These are phyloP conservation scores for Flaveria robusta DNA, from an alignment of 129 eudicot species.

Conservation along the genomic window DNA sequence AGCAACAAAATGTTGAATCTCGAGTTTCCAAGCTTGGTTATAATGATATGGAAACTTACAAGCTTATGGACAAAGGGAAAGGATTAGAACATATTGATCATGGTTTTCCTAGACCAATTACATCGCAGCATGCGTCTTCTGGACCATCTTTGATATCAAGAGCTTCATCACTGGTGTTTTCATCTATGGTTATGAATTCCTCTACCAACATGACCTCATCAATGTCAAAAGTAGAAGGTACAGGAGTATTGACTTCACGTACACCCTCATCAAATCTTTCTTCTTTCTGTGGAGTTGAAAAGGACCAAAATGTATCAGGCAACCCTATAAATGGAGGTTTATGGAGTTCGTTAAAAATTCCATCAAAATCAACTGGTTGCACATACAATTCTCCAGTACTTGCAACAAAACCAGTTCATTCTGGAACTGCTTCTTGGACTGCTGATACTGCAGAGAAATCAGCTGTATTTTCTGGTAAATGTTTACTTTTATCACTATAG, in stretches of 20 bases:
- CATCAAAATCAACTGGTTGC: constrained; percentile 32
- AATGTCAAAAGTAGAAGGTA: constrained; percentile 32
- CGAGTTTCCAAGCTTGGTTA: constrained; percentile 33
- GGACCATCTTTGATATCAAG: constrained; percentile 29
- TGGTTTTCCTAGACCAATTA: constrained; percentile 29
- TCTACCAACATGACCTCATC: constrained; percentile 29
- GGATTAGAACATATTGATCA: constrained; percentile 30
- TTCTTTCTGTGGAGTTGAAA: constrained; percentile 37
- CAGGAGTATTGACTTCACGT: constrained; percentile 31
- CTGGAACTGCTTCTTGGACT: constrained; percentile 30
- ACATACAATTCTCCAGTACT: constrained; percentile 34
- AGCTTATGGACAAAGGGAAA: constrained; percentile 36
- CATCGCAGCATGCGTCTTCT: constrained; percentile 25
- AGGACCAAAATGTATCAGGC: constrained; percentile 23
- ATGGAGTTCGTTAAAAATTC: constrained; percentile 24
- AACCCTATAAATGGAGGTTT: constrained; percentile 18
- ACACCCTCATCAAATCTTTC: constrained; percentile 31
- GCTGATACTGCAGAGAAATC: constrained; percentile 25
- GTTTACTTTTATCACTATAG: constrained; percentile 21
- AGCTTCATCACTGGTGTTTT: constrained; percentile 28
- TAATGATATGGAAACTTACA: constrained; percentile 20
- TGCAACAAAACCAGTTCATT: constrained; percentile 17
- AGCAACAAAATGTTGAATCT: constrained; percentile 39
- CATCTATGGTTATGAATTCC: constrained; percentile 36
- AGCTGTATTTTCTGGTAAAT: constrained; percentile 40